Evolutionary conservation across 441 rosid species (phyloP).

Genomic region (Adansonia madagascariensis): DNA sequence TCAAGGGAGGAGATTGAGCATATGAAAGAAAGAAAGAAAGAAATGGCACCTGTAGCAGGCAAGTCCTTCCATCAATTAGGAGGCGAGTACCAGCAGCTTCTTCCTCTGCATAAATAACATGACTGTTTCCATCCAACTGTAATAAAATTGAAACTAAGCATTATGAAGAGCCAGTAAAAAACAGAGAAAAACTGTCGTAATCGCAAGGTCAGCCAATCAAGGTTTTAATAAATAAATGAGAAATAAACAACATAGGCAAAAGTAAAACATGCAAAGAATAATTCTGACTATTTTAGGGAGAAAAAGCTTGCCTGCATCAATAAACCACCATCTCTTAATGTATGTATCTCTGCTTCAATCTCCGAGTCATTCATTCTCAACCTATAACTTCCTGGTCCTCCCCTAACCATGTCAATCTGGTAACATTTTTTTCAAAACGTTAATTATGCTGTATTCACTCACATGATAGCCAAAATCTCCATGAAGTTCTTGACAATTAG

Average conservation of each 20-base stretch:
- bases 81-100: slow-evolving; percentile 99
- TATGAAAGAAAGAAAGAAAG: slow-evolving; percentile 27
- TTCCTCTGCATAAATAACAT: slow-evolving; percentile 99
- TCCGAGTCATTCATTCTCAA: slow-evolving; percentile 89
- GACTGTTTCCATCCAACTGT: slow-evolving; percentile 99
- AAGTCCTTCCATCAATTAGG: slow-evolving; percentile 99
- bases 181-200: background rate
- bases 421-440: slow-evolving; percentile 35
- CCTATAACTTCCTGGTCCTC: slow-evolving; percentile 95
- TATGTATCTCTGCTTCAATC: slow-evolving; percentile 97
- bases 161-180: background rate
- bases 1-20: background rate
- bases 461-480: slow-evolving; percentile 25
- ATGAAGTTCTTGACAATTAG: slow-evolving; percentile 21
- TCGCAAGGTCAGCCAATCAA: background rate
- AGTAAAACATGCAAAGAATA: slow-evolving; percentile 21
- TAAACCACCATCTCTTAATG: slow-evolving; percentile 98
- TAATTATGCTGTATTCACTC: slow-evolving; percentile 26
- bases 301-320: slow-evolving; percentile 90
- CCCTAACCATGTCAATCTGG: slow-evolving; percentile 95
- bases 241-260: slow-evolving; percentile 6
- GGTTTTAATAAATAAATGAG: slow-evolving; percentile 5
- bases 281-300: slow-evolving; percentile 7
- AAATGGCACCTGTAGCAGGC: slow-evolving; percentile 80
- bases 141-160: slow-evolving; percentile 33